Evolutionary conservation across 805 yeast genomes (phyloP), one percentile per base, ranked within the genome.

Genomic region (Wickerhamomyces mucosus): DNA sequence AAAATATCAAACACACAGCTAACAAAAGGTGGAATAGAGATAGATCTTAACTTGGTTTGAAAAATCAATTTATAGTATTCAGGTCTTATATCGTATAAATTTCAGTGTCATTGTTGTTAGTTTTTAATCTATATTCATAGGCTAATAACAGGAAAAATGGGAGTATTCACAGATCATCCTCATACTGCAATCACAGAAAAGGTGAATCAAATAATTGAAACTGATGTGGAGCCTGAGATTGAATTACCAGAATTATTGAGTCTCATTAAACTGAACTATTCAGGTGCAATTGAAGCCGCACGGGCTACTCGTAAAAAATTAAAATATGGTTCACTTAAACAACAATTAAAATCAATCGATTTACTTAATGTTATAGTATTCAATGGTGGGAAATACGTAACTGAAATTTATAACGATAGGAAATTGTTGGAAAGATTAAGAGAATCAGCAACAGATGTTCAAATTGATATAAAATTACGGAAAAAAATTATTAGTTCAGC

Each of bases 281-380:
- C 72, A 5, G 56, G 61, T 16, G 53, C 65, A 4, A 56, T 58
- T 21, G 99, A 92, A 53, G 89, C 94, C 2, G 96, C 96, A 0
- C 65, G 97, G 26, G 94, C 95, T 1, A 59, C 92, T 15, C 69
- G 98, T 31, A 92, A 92, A 63, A 75, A 77, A 47, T 59, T 92
- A 50, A 92, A 94, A 58, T 81, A 89, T 50, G 97, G 96, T n/a
- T 48, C 65, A 3, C 50, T 56, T 5, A 56, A 60, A 14, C 79
- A 78, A 41, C 94, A 83, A 51, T 45, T 69, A 32, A 70, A 82
- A 28, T 81, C 94, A 0, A 53, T 86, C 58, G 78, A 48, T 30
- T 35, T 79, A 10, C 54, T 77, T 24, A 82, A 80, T 43, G 57
- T 72, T 14, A 51, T 79, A 15, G 74, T 80, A 2, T 67, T 72